phyloP scores from a whole-genome alignment of 2,329 filamentous ascomycete genomes.

The Trichoderma gracile region DNA sequence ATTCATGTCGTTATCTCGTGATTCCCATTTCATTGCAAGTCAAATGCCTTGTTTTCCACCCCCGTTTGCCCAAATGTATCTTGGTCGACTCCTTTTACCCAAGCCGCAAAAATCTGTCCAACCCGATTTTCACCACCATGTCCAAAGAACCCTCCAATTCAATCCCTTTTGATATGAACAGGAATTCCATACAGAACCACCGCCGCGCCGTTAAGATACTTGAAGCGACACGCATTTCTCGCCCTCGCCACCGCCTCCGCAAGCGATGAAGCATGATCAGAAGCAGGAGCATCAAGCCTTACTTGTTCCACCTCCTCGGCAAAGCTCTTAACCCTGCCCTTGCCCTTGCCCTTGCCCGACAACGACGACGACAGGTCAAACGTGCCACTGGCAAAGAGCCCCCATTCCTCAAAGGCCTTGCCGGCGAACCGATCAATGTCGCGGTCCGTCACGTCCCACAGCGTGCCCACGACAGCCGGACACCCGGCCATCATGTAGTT shows the following conservation, averaged over 20 bases:
- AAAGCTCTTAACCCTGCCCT: conserved; percentile 33
- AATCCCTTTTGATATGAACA: conserved; percentile 64
- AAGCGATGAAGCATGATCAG: conserved; percentile 51
- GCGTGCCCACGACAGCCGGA: conserved; percentile 83
- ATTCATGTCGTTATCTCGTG: too few species aligned
- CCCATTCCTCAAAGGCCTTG: conserved; percentile 81
- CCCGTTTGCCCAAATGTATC: too few species aligned
- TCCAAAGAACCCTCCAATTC: neutral
- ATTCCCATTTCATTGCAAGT: too few species aligned
- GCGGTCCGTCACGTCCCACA: conserved; percentile 98
- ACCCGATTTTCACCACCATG: neutral
- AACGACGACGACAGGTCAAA: conserved; percentile 35
- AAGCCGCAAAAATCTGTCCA: too few species aligned
- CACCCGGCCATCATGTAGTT: conserved; percentile 88
- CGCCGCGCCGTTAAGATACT: conserved; percentile 89
- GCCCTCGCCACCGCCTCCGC: conserved; percentile 80
- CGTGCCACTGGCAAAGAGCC: conserved; percentile 59
- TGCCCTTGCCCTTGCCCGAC: conserved; percentile 33
- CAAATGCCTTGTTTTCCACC: too few species aligned
- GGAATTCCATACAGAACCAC: conserved; percentile 95
- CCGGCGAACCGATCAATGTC: conserved; percentile 94
- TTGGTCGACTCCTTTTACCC: too few species aligned
- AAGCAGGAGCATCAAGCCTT: conserved; percentile 28
- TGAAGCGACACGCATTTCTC: conserved; percentile 77
- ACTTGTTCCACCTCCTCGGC: conserved; percentile 29